Evolutionary conservation across 2,329 filamentous ascomycete species (phyloP), one percentile per base, ranked within the genome.

Genomic region (Rosellinia necatrix): DNA sequence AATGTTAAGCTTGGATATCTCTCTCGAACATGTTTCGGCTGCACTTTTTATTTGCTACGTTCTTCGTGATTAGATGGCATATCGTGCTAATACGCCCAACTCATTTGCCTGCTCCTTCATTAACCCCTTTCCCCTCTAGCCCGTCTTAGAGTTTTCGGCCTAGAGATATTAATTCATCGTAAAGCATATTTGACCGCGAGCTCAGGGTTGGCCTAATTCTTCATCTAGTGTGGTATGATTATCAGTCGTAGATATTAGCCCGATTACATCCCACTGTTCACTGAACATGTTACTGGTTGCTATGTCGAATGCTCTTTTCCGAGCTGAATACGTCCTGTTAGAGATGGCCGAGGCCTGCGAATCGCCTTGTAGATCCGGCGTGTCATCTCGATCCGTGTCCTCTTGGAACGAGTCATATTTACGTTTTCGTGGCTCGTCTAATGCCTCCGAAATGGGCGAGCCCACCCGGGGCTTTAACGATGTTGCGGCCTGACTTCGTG

Each of bases 221-320:
- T 53, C 41, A 2, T 78, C 75, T 0, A 65, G 8, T 1, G 37
- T 56, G 2, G 68, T 74, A 46, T 78, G 75, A 30, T 76, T 68
- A 55, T 75, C 73, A 0, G 70, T 71, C 2, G 75, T 77, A 19
- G 74, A 75, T 19, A 73, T 63, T 8, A 78, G 62, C 1, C 62
- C 58, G 15, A 77, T 70, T 1, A 49, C 34, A 6, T 35, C 47
- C 65, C 62, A 70, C 17, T 42, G 27, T 3, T 49, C 47, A 9
- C 34, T 58, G 3, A 54, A 55, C 27, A 60, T 66, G 40, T 72
- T 73, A 1, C 59, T 55, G 1, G 66, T 54, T 8, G 69, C 63
- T 0, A 70, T 63, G 1, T 63, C 52, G 43, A 72, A 75, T 1
- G 75, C 73, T 2, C 50, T 55, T 12, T 60, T 47, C 6, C 74